Evolutionary conservation across 2,329 filamentous ascomycete genomes (phyloP).

Genomic region (Pseudonectria foliicola): DNA sequence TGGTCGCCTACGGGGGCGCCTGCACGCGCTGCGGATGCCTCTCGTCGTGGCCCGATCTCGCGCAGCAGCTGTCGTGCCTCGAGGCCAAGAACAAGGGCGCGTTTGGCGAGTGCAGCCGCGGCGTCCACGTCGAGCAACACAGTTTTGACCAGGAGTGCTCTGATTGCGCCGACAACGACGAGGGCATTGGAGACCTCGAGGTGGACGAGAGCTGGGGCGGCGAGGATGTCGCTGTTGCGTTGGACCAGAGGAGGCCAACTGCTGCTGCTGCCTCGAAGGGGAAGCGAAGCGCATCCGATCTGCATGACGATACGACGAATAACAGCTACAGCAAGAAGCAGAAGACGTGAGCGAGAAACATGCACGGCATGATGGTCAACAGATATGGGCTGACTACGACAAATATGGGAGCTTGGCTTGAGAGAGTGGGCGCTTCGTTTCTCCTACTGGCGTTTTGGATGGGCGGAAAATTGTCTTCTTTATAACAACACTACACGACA

Average conservation of each 20-base stretch:
- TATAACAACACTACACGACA: too few relatives aligned
- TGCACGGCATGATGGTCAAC: too few relatives aligned
- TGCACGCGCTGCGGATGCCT: conserved; percentile 35
- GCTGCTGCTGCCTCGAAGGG: background rate
- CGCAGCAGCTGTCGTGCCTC: conserved; percentile 40
- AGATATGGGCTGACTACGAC: too few relatives aligned
- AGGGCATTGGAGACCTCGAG: conserved; percentile 35
- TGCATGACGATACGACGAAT: conserved; percentile 9
- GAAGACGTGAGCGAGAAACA: conserved; percentile 26
- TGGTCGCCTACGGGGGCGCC: conserved; percentile 36
- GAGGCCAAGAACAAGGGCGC: conserved; percentile 41
- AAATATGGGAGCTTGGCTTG: too few relatives aligned
- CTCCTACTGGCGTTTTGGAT: too few relatives aligned
- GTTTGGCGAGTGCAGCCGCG: conserved; percentile 37
- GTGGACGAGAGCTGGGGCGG: conserved; percentile 16
- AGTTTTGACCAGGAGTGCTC: conserved; percentile 42
- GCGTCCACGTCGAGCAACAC: conserved; percentile 36
- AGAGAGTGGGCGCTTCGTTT: too few relatives aligned
- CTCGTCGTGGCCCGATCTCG: conserved; percentile 38
- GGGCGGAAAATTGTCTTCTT: too few relatives aligned
- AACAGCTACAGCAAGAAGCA: conserved; percentile 23
- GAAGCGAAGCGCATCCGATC: conserved; percentile 15
- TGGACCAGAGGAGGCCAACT: background rate
- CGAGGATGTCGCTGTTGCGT: background rate
- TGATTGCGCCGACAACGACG: conserved; percentile 33